These are phyloP conservation scores for Cinnamomum chago DNA, from an alignment of 164 flowering plant species.

Conservation along the genomic window DNA sequence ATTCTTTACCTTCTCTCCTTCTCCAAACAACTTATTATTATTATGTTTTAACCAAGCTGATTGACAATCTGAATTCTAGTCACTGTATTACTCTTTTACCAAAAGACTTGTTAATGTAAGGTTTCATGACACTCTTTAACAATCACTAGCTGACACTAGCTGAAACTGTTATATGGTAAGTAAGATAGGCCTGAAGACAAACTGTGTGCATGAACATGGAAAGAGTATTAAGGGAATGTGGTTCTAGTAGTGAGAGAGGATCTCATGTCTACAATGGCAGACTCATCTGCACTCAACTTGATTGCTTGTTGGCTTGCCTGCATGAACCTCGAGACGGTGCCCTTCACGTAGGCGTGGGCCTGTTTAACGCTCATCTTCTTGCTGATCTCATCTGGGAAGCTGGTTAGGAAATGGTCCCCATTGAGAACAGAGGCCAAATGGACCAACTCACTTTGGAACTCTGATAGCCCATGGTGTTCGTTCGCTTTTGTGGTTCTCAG, in stretches of 20 bases:
- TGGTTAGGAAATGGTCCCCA: conserved; percentile 79
- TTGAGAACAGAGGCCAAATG: conserved; percentile 81
- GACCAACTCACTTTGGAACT: conserved; percentile 78
- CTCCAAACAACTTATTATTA: too few species aligned
- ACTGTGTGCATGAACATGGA: not conserved
- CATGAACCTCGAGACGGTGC: conserved; percentile 75
- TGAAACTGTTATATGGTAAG: not conserved
- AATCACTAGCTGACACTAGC: not conserved
- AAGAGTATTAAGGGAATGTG: conserved; percentile 17
- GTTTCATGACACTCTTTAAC: not conserved
- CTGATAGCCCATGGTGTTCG: conserved; percentile 21
- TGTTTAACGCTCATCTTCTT: conserved; percentile 75
- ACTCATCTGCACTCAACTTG: conserved; percentile 69
- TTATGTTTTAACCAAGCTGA: too few species aligned
- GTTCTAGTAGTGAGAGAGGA: conserved; percentile 86
- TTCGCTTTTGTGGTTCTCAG: conserved; percentile 23
- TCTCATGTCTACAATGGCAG: conserved; percentile 93
- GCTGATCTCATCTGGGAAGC: conserved; percentile 65
- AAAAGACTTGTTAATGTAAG: not conserved
- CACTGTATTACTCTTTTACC: too few species aligned
- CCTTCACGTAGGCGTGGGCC: conserved; percentile 67
- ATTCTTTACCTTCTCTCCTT: too few species aligned
- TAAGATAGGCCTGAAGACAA: not conserved
- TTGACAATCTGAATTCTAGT: too few species aligned
- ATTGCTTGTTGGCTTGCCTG: conserved; percentile 83